A percentile compares a stretch with the other conserved stretches of the same genome.
Conservation (phyloP, 345 rosid genomes). For the Moricandia moricandioides region DNA sequence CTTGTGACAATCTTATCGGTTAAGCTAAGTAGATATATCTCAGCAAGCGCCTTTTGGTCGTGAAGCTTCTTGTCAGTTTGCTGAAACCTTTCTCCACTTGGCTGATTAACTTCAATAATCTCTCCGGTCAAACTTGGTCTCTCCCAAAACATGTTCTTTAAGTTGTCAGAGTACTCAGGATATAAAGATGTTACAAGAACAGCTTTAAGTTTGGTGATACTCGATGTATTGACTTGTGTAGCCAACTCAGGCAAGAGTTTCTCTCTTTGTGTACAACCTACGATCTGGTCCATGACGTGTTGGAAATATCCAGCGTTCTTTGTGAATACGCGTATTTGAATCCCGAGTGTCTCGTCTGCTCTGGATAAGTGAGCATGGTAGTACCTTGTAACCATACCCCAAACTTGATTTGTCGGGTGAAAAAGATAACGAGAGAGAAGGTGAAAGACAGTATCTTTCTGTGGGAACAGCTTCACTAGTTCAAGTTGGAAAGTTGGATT, state of each 20-base stretch:
- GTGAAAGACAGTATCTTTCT: background rate
- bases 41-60: conserved; percentile 2
- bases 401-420: background rate
- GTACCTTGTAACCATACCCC: background rate
- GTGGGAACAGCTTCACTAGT: background rate
- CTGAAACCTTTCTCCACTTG: background rate
- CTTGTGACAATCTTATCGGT: background rate
- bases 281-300: background rate
- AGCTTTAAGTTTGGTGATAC: background rate
- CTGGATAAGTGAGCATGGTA: background rate
- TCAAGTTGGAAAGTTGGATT: background rate
- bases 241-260: background rate
- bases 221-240: background rate
- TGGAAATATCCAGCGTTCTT: background rate
- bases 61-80: background rate
- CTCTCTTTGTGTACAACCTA: background rate
- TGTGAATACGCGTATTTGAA: background rate
- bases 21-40: background rate
- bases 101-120: background rate
- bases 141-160: background rate
- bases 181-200: background rate
- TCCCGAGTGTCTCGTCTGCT: background rate
- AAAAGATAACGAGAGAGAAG: background rate
- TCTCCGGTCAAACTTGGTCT: background rate
- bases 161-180: background rate